Evolutionary conservation across 2,329 filamentous ascomycete genomes (phyloP), one percentile per base, ranked within the genome.

Genomic region (Incumbomyces lentus): DNA sequence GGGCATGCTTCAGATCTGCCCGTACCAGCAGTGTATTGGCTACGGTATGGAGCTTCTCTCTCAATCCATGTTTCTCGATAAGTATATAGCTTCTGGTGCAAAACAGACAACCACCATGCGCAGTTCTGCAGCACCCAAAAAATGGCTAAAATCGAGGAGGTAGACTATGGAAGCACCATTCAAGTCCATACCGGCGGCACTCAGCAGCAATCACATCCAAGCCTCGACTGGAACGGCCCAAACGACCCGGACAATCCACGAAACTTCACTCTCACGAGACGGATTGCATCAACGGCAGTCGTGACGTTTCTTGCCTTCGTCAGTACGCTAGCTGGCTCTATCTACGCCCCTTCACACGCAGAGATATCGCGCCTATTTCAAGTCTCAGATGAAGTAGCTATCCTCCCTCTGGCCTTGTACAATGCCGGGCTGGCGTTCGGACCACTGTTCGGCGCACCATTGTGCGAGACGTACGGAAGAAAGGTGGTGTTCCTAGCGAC

Each of bases 361-460:
- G 77, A 82, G 56, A 78, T 85, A 36, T 77, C 78, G 39, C 60
- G 47, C 16, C 16, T 39, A 6, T 59, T 58, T 37, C 36, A 50
- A 8, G 47, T 56, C n/a, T 52, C 53, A 3, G 46, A 51, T 12
- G 55, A 54, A 2, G 52, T 59, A 4, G 59, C 63, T 7, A 58
- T 64, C n/a, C 49, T 66, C 16, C 58, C 59, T 6, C 50, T 65
- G 8, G 60, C 64, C 1, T 46, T 66, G 1, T 67, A 63, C 51
- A 64, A 60, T 37, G 49, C 64, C 4, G 65, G 65, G 2, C 37
- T 67, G 45, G 64, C 59, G 11, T 59, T 61, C 22, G 64, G 64
- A 11, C 64, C 64, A 18, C 41, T 65, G 1, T 54, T 66, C 11
- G 59, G 59, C 7, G 58, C 62, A 12, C 65, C 64, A 2, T 39